Base-by-base conservation (phyloP, 306 rosid species). In the Fragaria nilgerrensis region DNA sequence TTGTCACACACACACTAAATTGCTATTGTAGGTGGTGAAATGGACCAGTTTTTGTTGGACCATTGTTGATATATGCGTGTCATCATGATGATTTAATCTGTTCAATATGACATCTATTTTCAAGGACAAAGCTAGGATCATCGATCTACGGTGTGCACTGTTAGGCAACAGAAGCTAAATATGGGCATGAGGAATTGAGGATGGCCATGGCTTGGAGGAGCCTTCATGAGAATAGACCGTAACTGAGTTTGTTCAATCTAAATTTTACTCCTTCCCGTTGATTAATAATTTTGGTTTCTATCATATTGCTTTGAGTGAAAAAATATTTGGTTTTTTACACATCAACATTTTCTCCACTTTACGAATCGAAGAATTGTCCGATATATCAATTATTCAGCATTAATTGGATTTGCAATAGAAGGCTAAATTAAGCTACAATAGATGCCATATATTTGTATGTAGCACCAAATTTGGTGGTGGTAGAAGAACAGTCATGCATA, bases 1-100 rank as follows among this genome's bases (percentile, higher is more conserved):
- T 65, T 65, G 16, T 65, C 70, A 65, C 70, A 65, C 69, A 64
- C 27, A 36, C 47, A 16, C 11, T 64, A 65, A 34, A 44, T 34
- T 13, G 70, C 47, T 65, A 63, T 6, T 63, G 36, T 63, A 25
- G 41, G 22, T 20, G 23, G 10, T 34, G 16, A 34, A 34, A 34
- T 8, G 47, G 25, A 65, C 70, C 45, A 65, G 11, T 9, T 65
- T 65, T 65, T 36, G 27, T 19, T 65, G 48, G 48, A 65, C 70
- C 70, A 65, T 36, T 19, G 43, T 65, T 65, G 45, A 65, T 36
- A 17, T 27, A 29, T 62, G 39, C 10, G 47, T 9, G 48, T 14
- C 25, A 17, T 65, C 8, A 37, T 65, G 67, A 62, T 14, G 41
- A 61, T 25, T 61, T 53, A 17, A 52, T 20, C 25, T 19, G 59